Conservation (phyloP, 768 basidiomycete genomes). For the Kwoniella sp. region DNA sequence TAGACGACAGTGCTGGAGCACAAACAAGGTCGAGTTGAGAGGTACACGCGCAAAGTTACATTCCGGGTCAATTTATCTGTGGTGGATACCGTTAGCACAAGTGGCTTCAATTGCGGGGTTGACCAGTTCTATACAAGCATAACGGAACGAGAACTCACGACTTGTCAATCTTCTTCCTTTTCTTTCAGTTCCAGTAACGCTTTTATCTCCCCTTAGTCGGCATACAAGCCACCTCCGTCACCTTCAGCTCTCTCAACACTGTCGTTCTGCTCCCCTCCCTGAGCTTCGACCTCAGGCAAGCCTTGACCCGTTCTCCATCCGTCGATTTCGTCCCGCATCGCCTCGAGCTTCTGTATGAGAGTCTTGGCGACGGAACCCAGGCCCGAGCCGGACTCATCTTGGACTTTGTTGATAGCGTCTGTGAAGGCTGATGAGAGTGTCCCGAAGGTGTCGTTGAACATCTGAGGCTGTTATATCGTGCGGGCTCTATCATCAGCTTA, state of each 20-base stretch:
- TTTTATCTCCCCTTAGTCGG: constrained; percentile 23
- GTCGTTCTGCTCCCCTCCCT: constrained; percentile 37
- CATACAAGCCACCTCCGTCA: constrained; percentile 41
- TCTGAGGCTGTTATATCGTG: constrained; percentile 33
- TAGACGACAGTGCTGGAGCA: no score
- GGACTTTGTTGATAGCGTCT: constrained; percentile 48
- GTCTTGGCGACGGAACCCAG: constrained; percentile 47
- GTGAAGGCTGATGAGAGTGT: constrained; percentile 49
- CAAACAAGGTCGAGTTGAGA: no score
- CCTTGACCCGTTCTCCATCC: constrained; percentile 45
- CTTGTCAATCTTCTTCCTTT: no score
- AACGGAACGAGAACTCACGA: no score
- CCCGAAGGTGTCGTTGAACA: constrained; percentile 50
- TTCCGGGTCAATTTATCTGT: no score
- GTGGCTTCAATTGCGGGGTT: no score
- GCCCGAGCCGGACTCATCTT: constrained; percentile 45
- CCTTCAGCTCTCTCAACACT: constrained; percentile 38
- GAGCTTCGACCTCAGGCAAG: constrained; percentile 34
- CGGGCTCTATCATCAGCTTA: background rate
- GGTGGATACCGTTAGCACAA: no score
- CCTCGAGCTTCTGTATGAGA: constrained; percentile 43
- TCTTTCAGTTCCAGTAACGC: no score
- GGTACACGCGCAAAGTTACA: no score
- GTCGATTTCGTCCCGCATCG: constrained; percentile 51
- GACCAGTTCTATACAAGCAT: no score